These are phyloP conservation scores for Diaporthe vexans DNA, from an alignment of 2,329 filamentous ascomycete genomes.

Conservation along the genomic window DNA sequence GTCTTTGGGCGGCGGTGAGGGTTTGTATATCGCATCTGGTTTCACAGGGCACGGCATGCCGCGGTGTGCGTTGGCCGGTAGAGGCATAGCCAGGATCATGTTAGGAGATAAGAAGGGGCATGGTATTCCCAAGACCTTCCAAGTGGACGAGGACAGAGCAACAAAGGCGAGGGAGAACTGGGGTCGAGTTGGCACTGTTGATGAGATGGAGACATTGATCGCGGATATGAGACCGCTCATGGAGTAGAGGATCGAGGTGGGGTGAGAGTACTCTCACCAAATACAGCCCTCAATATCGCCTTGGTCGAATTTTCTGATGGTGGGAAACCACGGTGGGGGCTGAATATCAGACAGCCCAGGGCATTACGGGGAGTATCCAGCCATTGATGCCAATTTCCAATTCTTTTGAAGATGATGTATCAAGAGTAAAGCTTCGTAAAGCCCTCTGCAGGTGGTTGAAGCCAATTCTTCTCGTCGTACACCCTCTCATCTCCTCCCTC, in stretches of 20 bases:
- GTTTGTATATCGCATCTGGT: constrained; percentile 74
- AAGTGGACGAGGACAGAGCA: constrained; percentile 52
- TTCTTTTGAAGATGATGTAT: background rate
- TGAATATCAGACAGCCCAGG: background rate
- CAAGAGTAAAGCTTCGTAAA: constrained; percentile 77
- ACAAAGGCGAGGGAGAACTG: constrained; percentile 43
- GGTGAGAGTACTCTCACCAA: background rate
- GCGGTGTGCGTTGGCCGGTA: constrained; percentile 75
- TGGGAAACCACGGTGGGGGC: background rate
- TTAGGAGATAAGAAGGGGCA: constrained; percentile 53
- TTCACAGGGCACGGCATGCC: constrained; percentile 86
- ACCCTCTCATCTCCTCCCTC: constrained; percentile 76
- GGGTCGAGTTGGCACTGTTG: constrained; percentile 39
- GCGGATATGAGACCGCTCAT: constrained; percentile 31
- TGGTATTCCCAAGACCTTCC: constrained; percentile 60
- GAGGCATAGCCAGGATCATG: constrained; percentile 74
- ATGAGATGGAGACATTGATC: constrained; percentile 41
- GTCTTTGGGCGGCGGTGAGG: constrained; percentile 62
- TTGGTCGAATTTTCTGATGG: too few species aligned
- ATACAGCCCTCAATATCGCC: too few species aligned
- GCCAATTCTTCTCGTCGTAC: constrained; percentile 93
- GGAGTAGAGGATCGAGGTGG: background rate
- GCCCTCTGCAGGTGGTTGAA: constrained; percentile 85
- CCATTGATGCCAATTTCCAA: background rate
- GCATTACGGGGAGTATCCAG: background rate